A percentile compares a stretch with the other conserved stretches of the same genome.
phyloP scores from a whole-genome alignment of 2,329 filamentous ascomycete genomes.

The Didymosphaeria variabile region DNA sequence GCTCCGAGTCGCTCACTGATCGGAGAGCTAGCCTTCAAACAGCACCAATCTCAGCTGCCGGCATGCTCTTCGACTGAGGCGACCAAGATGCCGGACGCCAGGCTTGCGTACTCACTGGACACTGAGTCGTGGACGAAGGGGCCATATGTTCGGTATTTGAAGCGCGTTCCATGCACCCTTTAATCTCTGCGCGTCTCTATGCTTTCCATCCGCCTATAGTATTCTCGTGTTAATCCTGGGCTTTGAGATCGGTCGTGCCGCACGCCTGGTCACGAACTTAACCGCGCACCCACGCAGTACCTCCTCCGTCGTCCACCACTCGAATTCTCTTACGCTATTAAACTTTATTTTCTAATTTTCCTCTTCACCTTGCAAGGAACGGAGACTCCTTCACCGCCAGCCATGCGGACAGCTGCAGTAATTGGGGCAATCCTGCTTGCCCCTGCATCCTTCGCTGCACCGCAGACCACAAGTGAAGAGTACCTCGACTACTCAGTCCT shows the following conservation, averaged over 20 bases:
- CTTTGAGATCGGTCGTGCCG: constrained; percentile 12
- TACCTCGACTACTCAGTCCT: constrained; percentile 9
- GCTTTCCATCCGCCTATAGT: constrained; percentile 9
- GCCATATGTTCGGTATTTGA: constrained; percentile 10
- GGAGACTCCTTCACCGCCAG: constrained; percentile 11
- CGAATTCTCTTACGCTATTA: constrained; percentile 6
- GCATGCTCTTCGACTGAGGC: constrained; percentile 1
- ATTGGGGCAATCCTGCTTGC: constrained; percentile 27
- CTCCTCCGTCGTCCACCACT: constrained; percentile 3
- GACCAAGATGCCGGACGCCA: not conserved
- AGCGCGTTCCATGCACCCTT: constrained; percentile 10
- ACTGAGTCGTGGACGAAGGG: constrained; percentile 9
- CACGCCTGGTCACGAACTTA: constrained; percentile 4
- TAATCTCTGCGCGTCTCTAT: constrained; percentile 14
- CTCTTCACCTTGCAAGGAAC: constrained; percentile 17
- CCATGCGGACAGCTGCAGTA: constrained; percentile 32
- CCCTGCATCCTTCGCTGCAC: constrained; percentile 23
- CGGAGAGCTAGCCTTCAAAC: not conserved
- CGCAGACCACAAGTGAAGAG: constrained; percentile 1
- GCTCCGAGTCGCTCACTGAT: not conserved
- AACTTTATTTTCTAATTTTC: constrained; percentile 13
- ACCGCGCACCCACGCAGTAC: constrained; percentile 10
- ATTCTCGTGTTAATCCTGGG: constrained; percentile 18
- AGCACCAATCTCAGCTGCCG: not conserved
- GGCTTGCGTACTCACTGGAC: not conserved